phyloP scores from a whole-genome alignment of 768 basidiomycete species.

The Xerocomus potaroensis region DNA sequence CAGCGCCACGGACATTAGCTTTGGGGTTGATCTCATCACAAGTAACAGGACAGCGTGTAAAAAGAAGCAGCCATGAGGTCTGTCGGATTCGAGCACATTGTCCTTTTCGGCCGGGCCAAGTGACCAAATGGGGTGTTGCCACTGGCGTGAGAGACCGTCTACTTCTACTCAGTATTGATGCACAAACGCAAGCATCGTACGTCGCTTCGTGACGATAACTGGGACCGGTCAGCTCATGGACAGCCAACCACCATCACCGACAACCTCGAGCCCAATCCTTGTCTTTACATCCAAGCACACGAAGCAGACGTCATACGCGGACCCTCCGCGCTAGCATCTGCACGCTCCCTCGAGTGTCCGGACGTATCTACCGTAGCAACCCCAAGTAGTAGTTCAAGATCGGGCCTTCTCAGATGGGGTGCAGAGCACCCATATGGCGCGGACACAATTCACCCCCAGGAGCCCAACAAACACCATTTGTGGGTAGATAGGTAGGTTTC shows the following conservation, averaged over 20 bases:
- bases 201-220: conserved; percentile 6
- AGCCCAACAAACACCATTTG: conserved; percentile 23
- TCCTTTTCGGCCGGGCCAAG: too few species aligned
- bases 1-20: too few species aligned
- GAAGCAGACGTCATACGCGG: conserved; percentile 71
- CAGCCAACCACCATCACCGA: too few species aligned
- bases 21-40: too few species aligned
- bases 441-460: conserved; percentile 1
- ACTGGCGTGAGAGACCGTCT: neutral
- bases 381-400: conserved; percentile 17
- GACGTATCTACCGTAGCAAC: conserved; percentile 4
- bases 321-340: conserved; percentile 36
- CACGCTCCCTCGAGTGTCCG: conserved; percentile 33
- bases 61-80: too few species aligned
- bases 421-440: conserved; percentile 7
- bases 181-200: conserved; percentile 27
- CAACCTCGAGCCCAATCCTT: conserved; percentile 18
- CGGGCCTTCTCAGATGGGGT: conserved; percentile 35
- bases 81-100: too few species aligned
- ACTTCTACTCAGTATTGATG: conserved; percentile 12
- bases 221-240: conserved; percentile 9
- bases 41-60: too few species aligned
- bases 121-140: too few species aligned
- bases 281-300: conserved; percentile 61
- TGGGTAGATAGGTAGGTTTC: conserved; percentile 85